Percentiles rank a stretch among this genome's conserved stretches.
phyloP scores from a whole-genome alignment of 768 basidiomycete genomes.

The Mycena vulgaris region DNA sequence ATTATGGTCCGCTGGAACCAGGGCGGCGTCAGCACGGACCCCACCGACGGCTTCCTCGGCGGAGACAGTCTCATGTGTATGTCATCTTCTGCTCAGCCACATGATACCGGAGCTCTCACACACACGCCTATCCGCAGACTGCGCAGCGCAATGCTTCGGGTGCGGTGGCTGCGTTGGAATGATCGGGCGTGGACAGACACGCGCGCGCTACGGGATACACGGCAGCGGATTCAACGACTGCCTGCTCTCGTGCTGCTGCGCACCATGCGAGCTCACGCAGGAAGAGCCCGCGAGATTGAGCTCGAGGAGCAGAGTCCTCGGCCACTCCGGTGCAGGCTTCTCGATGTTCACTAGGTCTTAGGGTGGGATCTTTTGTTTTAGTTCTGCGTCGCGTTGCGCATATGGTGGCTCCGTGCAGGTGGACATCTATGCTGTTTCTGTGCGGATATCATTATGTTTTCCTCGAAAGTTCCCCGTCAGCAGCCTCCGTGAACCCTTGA shows the following conservation, averaged over 20 bases:
- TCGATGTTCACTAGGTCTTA: too few species aligned
- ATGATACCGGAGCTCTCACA: not conserved
- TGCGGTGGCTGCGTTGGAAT: conserved; percentile 21
- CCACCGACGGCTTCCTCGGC: conserved; percentile 15
- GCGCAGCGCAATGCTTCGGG: conserved; percentile 19
- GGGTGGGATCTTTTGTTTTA: too few species aligned
- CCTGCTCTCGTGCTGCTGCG: conserved; percentile 44
- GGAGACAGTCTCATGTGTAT: conserved; percentile 21
- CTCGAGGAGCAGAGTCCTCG: conserved; percentile 32
- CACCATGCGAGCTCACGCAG: conserved; percentile 23
- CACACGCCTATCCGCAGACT: not conserved
- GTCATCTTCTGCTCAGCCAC: not conserved
- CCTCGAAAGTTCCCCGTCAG: too few species aligned
- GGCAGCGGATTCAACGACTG: conserved; percentile 51
- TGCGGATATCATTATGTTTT: too few species aligned
- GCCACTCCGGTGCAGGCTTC: conserved; percentile 6
- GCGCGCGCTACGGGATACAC: conserved; percentile 51
- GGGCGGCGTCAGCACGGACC: conserved; percentile 24
- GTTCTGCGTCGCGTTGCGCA: too few species aligned
- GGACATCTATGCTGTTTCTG: too few species aligned
- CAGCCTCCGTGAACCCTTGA: too few species aligned
- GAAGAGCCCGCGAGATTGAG: conserved; percentile 35
- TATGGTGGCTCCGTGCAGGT: too few species aligned
- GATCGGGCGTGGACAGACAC: conserved; percentile 21
- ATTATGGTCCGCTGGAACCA: not conserved